Evolutionary conservation across 176 grass and related monocot genomes (phyloP), one percentile per base, ranked within the genome.

Genomic region (Secale cereale): DNA sequence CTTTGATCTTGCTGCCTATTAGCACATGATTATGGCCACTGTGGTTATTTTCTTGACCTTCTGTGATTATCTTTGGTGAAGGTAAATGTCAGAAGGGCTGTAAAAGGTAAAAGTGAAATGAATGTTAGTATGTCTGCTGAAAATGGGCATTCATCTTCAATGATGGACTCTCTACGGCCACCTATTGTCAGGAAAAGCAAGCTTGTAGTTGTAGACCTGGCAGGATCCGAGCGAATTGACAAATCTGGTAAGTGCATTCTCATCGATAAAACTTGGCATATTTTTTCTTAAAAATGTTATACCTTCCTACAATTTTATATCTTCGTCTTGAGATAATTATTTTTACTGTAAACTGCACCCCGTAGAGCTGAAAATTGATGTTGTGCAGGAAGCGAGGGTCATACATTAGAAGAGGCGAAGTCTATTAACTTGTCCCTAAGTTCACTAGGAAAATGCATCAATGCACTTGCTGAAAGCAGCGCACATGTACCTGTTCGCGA

Each of bases 361-460:
- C 59, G 16, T 79, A 90, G 64, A 56, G 61, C 52, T 83, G 57
- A 56, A 81, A 67, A 40, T 31, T 80, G 59, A 46, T 84, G 54
- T 76, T 75, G 48, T 83, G 59, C 85, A 99, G 97, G 97, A 86
- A 99, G 97, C 85, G 97, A 99, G 76, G 97, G 97, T 22, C 97
- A 99, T 91, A 99, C 90, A 4, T 87, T 99, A 81, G 97, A 99
- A 91, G 97, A 99, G 86, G 97, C 97, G 82, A 99, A 99, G 62
- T 99, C 97, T 84, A 99, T 99, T 69, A 99, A 99, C 89, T 88
- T 99, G 59, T 99, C 97, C 40, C 79, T 99, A 30, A 99, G 94
- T 68, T 88, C 97, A 80, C 76, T 99, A 29, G 97, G 97, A 28
- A 99, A 99, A 91, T 99, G 97, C 83, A 99, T 99, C 48, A 99